These are phyloP conservation scores for Candida xiaguanensis DNA, from an alignment of 805 yeast species.

Conservation along the genomic window DNA sequence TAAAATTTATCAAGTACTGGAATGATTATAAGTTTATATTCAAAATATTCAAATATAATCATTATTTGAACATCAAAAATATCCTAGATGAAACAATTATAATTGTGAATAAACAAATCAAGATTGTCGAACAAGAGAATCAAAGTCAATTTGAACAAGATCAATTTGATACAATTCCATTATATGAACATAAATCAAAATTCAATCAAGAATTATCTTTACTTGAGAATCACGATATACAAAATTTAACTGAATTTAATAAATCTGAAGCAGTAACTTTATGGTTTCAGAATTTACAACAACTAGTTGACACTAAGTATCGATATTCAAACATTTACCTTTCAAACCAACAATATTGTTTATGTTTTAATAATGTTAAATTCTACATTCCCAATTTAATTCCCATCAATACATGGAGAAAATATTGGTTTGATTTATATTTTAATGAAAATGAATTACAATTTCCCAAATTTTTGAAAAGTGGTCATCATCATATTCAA, in stretches of 20 bases:
- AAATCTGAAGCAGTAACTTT: neutral
- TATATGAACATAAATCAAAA: slow-evolving; percentile 3
- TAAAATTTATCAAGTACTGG: slow-evolving; percentile 10
- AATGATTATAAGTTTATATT: slow-evolving; percentile 17
- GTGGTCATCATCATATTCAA: slow-evolving; percentile 1
- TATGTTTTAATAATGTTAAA: slow-evolving; percentile 8
- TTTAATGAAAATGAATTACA: neutral
- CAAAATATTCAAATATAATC: slow-evolving; percentile 15
- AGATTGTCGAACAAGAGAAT: slow-evolving; percentile 6
- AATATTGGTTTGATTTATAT: slow-evolving; percentile 16
- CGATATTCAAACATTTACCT: neutral
- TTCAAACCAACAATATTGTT: slow-evolving; percentile 2
- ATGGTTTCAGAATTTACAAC: neutral
- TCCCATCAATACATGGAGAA: slow-evolving; percentile 17
- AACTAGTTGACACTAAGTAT: neutral
- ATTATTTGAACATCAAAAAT: slow-evolving; percentile 15
- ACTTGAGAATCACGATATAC: slow-evolving; percentile 2
- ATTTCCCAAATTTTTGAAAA: slow-evolving; percentile 4
- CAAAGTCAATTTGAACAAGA: neutral
- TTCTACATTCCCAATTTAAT: slow-evolving; percentile 10
- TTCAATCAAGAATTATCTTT: slow-evolving; percentile 5
- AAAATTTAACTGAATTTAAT: slow-evolving; percentile 4
- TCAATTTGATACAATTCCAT: neutral
- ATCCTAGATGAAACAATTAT: slow-evolving; percentile 14
- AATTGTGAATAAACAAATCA: slow-evolving; percentile 14